Evolutionary conservation across 139 green algal genomes (phyloP).

Genomic region (Micromonas commoda): DNA sequence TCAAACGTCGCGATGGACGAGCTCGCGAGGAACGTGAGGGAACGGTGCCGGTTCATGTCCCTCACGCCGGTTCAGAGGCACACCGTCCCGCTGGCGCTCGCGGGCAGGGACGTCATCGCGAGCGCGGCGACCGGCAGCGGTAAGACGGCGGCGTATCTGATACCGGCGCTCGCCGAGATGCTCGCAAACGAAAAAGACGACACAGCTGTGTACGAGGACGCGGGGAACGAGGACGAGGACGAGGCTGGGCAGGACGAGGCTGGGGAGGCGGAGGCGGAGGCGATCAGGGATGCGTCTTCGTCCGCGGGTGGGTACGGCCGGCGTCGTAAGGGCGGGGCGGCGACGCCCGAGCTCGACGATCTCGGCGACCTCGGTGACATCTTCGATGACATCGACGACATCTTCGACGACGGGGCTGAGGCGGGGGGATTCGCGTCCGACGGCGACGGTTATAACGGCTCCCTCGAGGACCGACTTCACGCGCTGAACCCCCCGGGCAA

Average conservation of each 20-base stretch:
- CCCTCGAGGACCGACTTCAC: background rate
- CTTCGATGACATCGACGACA: background rate
- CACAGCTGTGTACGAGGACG: background rate
- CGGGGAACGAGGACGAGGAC: background rate
- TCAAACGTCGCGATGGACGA: background rate
- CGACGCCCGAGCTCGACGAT: too few species aligned
- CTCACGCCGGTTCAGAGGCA: slow-evolving; percentile 95
- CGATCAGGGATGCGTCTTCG: background rate
- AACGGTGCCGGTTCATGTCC: slow-evolving; percentile 90
- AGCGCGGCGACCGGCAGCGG: slow-evolving; percentile 71
- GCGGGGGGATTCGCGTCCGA: too few species aligned
- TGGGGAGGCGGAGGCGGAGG: background rate
- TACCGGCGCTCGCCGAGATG: slow-evolving; percentile 90
- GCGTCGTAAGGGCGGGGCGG: too few species aligned
- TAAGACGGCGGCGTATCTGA: slow-evolving; percentile 97
- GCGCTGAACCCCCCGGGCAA: background rate
- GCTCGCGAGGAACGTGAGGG: slow-evolving; percentile 76
- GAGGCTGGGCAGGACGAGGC: background rate
- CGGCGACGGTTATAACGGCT: background rate
- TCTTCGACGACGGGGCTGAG: background rate
- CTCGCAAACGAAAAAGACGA: too few species aligned
- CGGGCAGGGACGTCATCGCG: slow-evolving; percentile 87
- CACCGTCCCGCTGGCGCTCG: slow-evolving; percentile 88
- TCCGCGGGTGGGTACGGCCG: background rate
- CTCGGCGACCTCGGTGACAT: background rate